A percentile compares a stretch with the other conserved stretches of the same genome.
Evolutionary conservation across 2,329 filamentous ascomycete genomes (phyloP).

Genomic region (Diaporthe helianthi): DNA sequence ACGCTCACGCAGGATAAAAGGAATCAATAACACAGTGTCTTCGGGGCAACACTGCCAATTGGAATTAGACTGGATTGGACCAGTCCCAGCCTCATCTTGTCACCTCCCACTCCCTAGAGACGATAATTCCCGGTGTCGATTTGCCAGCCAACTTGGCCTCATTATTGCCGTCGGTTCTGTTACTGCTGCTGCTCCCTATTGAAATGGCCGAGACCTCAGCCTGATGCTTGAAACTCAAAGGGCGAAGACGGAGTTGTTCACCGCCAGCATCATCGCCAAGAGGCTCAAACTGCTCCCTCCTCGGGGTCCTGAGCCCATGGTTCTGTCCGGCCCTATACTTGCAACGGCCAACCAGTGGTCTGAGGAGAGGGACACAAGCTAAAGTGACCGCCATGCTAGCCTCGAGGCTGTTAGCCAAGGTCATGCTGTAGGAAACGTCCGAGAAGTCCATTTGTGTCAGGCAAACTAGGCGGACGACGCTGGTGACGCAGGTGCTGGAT

Average conservation of each 20-base stretch:
- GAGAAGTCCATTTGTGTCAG: background rate
- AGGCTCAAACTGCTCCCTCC: slow-evolving; percentile 13
- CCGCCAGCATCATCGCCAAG: background rate
- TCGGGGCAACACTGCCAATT: background rate
- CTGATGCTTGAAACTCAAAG: background rate
- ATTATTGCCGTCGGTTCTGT: background rate
- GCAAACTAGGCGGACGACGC: slow-evolving; percentile 10
- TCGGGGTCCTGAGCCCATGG: background rate
- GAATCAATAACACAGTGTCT: background rate
- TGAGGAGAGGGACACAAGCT: slow-evolving; percentile 1
- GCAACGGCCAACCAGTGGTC: background rate
- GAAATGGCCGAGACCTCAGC: background rate
- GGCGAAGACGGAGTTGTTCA: background rate
- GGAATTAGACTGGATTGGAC: background rate
- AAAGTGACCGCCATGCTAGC: background rate
- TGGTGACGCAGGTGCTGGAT: background rate
- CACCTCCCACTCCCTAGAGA: slow-evolving; percentile 17
- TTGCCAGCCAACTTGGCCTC: background rate
- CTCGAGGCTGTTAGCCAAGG: background rate
- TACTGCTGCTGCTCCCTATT: background rate
- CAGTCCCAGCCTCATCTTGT: background rate
- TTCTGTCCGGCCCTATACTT: background rate
- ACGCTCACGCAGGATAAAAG: background rate
- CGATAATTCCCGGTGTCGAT: background rate
- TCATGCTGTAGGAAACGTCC: background rate